Evolutionary conservation across 208 protist genomes (phyloP).

Genomic region (Porcisia deanei): DNA sequence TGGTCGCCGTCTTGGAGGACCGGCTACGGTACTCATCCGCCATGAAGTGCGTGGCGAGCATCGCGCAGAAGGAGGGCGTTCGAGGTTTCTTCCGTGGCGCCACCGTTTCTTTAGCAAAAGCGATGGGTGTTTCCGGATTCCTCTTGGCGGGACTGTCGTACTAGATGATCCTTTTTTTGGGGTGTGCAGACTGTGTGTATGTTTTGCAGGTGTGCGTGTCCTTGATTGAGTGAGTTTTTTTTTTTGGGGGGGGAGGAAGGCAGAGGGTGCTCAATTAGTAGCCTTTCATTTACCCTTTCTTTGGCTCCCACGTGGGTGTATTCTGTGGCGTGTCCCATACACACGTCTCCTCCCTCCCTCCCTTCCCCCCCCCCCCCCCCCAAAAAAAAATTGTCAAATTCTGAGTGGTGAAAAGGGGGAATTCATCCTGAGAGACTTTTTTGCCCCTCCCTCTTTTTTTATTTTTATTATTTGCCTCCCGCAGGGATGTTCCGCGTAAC

Average conservation of each 20-base stretch:
- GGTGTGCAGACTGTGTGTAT: no score
- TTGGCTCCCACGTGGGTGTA: not conserved
- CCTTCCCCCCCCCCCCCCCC: not conserved
- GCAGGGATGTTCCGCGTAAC: not conserved
- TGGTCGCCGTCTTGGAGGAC: slow-evolving; percentile 77
- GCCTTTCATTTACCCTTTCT: not conserved
- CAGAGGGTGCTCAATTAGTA: not conserved
- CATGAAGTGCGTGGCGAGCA: slow-evolving; percentile 55
- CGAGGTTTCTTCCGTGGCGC: slow-evolving; percentile 73
- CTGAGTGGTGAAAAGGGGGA: not conserved
- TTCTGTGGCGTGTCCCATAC: not conserved
- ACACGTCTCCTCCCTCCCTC: not conserved
- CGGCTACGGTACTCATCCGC: slow-evolving; percentile 54
- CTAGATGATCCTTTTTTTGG: not conserved
- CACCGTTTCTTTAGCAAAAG: slow-evolving; percentile 56
- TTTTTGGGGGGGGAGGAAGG: not conserved
- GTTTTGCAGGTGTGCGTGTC: not conserved
- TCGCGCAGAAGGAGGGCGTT: slow-evolving; percentile 61
- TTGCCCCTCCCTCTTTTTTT: not conserved
- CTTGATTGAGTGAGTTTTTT: not conserved
- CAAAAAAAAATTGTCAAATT: not conserved
- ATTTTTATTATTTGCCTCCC: not conserved
- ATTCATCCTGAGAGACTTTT: not conserved
- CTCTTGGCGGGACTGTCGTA: slow-evolving; percentile 38
- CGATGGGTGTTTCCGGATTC: slow-evolving; percentile 50